phyloP scores from a whole-genome alignment of 1,284 basidiomycete genomes.

The Moesziomyces parantarcticus region DNA sequence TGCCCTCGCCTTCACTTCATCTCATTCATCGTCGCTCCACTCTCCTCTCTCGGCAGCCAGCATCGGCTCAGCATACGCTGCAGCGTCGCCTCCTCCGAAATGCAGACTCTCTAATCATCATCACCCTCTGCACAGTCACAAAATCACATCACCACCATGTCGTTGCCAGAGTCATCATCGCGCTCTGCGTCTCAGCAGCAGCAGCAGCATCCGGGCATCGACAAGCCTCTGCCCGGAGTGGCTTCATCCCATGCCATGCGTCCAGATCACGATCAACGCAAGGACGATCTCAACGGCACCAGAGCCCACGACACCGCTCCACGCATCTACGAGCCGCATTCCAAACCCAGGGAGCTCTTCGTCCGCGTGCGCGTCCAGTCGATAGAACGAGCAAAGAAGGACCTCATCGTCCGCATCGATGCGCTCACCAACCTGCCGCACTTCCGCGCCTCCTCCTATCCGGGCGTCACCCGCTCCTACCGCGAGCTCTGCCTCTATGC shows the following conservation, averaged over 20 bases:
- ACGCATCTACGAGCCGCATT: conserved; percentile 40
- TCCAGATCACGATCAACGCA: conserved; percentile 44
- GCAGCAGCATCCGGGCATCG: background rate
- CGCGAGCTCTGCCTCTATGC: conserved; percentile 57
- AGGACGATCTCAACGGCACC: conserved; percentile 10
- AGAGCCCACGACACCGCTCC: conserved; percentile 12
- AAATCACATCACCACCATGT: background rate
- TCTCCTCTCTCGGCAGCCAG: background rate
- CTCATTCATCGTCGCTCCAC: no score
- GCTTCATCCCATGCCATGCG: conserved; percentile 8
- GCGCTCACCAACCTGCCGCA: conserved; percentile 60
- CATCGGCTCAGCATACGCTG: background rate
- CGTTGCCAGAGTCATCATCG: background rate
- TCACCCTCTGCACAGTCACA: no score
- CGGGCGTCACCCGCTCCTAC: conserved; percentile 52
- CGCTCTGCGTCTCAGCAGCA: background rate
- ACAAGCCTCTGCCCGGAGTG: no score
- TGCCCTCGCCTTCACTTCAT: no score
- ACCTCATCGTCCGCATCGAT: conserved; percentile 51
- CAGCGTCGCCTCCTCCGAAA: no score
- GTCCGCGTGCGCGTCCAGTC: conserved; percentile 40
- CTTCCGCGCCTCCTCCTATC: conserved; percentile 52
- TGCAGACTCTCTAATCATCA: no score
- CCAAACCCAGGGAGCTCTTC: conserved; percentile 40
- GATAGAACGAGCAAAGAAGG: conserved; percentile 53